phyloP scores from a whole-genome alignment of 2,329 filamentous ascomycete genomes.

The Sclerotinia minor region DNA sequence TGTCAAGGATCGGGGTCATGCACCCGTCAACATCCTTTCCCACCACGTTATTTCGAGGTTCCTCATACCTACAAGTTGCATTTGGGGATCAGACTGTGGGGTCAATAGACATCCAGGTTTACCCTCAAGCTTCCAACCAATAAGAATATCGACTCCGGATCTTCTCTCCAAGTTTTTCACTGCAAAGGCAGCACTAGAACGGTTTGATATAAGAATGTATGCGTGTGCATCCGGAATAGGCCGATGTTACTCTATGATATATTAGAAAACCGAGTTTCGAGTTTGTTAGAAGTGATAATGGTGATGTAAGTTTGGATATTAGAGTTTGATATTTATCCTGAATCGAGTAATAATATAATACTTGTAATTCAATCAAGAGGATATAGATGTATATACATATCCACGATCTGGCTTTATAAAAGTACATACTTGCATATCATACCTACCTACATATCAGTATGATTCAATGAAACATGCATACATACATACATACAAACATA shows the following conservation, averaged over 20 bases:
- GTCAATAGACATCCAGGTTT: background rate
- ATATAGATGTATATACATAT: background rate
- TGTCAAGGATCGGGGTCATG: conserved; percentile 23
- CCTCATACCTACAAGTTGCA: background rate
- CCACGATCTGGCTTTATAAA: background rate
- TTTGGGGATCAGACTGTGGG: conserved; percentile 22
- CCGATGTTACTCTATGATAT: background rate
- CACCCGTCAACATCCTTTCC: conserved; percentile 12
- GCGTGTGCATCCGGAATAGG: conserved; percentile 2
- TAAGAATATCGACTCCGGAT: background rate
- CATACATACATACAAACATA: no score
- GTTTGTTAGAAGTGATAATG: background rate
- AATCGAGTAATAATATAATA: background rate
- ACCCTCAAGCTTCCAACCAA: background rate
- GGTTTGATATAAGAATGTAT: background rate
- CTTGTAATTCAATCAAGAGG: background rate
- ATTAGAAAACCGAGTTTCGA: background rate
- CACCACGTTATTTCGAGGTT: conserved; percentile 25
- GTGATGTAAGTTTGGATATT: background rate
- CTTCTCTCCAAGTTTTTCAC: no score
- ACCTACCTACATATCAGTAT: no score
- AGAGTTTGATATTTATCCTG: background rate
- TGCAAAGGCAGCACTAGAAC: background rate
- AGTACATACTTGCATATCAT: no score
- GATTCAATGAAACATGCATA: background rate